Evolutionary conservation across 2,329 filamentous ascomycete genomes (phyloP), one percentile per base, ranked within the genome.

Genomic region (Penicillium sp.): DNA sequence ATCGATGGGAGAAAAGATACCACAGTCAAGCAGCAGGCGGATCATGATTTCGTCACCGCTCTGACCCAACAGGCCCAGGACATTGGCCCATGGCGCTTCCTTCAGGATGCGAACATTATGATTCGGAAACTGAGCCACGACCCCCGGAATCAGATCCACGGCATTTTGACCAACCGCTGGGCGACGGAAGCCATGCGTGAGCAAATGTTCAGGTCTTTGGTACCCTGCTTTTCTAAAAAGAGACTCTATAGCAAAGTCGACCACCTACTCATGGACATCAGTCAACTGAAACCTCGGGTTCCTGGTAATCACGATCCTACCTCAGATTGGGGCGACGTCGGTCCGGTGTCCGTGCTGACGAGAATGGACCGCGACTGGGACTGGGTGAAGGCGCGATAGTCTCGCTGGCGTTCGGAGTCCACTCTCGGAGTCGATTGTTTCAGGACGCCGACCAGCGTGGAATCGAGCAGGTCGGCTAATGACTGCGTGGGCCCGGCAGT

Each of bases 111-210:
- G 76, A 13, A 89, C 86, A 69, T 89, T 84, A 33, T 81, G 81
- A 63, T 96, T 96, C 1, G 82, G 81, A 59, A 85, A 83, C 7
- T 80, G 74, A 10, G 78, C 79, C 52, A 81, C 80, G 7, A 95
- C 65, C 0, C 88, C 90, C 0, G 85, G 86, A 39, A 94, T 85
- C 7, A 62, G 69, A 31, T 73, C 67, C 4, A 71, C 59, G 3
- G 71, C 66, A 42, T 69, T 66, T 42, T 68, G 61, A 4, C 70
- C 66, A 9, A 61, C 60, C 8, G 62, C 65, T 34, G 67, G 62
- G 34, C 59, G 83, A 62, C 87, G 84, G 63, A 86, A 95, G 23
- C 93, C 93, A 76, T 95, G 87, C 61, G 90, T 92, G 4, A 99
- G 81, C 5, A 96, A 65, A 72, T 96, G 89, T 46, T 83, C 81